Base-by-base conservation (phyloP, 805 yeast genomes). In the Lipomyces orientalis region DNA sequence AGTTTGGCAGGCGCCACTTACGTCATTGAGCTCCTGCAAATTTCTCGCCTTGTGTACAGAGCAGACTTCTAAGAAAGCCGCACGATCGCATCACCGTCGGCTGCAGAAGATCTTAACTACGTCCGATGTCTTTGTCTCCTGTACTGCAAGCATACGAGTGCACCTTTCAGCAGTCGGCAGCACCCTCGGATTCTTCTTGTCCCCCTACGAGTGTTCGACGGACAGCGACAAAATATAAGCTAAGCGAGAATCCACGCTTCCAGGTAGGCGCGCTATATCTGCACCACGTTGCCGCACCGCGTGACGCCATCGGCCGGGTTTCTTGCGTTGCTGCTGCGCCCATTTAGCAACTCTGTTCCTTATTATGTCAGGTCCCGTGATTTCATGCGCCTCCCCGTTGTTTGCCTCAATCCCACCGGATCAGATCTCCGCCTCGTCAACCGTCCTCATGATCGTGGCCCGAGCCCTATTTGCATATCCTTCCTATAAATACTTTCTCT, bases 1-100 rank as follows among this genome's bases (percentile, higher is more conserved):
- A n/a, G n/a, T 19, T 5, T 52, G 55, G 55, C 55, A 52, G 55
- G 55, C 55, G 55, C 55, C 55, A 52, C 55, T 14, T 52, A 52
- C 55, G 55, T 52, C 55, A 52, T 52, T 7, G 16, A n/a, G 16
- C 10, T 39, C 19, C 49, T 5, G 19, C 8, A 2, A 14, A 43
- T 16, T 19, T 43, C 49, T 25, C 29, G 2, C 29, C n/a, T n/a
- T n/a, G n/a, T n/a, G n/a, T n/a, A 25, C 29, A 2, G 29, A 25
- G 29, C 29, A 1, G 29, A 25, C 29, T 25, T 25, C 29, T 25
- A 25, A 25, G 29, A 25, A 25, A 25, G 29, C 29, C 29, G 29
- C 29, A 25, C 29, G 29, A 25, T 25, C 29, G n/a, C n/a, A n/a
- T n/a, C n/a, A n/a, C n/a, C n/a, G n/a, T n/a, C n/a, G n/a, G n/a